Conservation (phyloP, 2,329 filamentous ascomycete species). For the Pseudogymnoascus sp. region DNA sequence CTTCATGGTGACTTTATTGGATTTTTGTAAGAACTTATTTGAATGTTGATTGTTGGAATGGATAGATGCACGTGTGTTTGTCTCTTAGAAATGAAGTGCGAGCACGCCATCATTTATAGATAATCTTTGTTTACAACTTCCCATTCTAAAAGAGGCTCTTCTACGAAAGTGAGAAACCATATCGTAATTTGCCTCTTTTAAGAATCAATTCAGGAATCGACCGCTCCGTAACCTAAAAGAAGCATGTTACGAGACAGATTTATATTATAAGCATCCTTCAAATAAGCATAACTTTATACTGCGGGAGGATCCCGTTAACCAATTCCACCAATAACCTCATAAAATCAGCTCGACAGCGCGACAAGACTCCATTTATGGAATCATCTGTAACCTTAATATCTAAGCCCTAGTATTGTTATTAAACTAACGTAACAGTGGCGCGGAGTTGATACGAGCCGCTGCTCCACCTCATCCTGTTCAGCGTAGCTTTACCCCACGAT, state of each 20-base stretch:
- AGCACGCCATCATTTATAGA: conserved; percentile 3
- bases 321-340: neutral
- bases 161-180: neutral
- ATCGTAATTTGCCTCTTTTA: neutral
- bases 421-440: neutral
- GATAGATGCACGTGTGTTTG: neutral
- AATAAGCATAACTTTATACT: neutral
- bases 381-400: neutral
- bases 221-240: neutral
- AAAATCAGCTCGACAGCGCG: neutral
- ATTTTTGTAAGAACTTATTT: neutral
- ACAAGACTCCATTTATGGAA: too few relatives aligned
- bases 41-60: neutral
- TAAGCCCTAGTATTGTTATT: neutral
- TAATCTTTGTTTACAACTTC: neutral
- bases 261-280: neutral
- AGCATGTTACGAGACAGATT: neutral
- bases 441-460: neutral
- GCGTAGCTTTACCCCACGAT: neutral
- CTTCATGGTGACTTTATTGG: neutral
- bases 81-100: neutral
- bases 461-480: neutral
- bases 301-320: neutral
- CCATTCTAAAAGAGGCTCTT: neutral
- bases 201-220: neutral